Percentiles rank a stretch among this genome's conserved stretches.
phyloP scores from a whole-genome alignment of 2,329 filamentous ascomycete genomes.

The Apiospora saccharicola region DNA sequence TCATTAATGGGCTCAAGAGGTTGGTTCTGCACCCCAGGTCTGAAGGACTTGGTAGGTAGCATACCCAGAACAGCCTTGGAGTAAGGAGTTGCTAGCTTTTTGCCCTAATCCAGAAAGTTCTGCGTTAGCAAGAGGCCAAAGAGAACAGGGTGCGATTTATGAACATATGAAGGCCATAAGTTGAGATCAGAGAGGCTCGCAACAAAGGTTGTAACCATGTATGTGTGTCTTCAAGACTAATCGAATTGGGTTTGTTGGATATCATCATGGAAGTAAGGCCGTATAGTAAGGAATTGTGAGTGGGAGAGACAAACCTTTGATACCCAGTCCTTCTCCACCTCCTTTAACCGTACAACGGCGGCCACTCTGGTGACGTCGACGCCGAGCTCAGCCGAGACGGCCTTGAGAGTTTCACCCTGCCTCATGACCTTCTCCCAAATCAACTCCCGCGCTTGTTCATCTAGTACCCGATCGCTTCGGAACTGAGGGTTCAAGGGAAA shows the following conservation, averaged over 20 bases:
- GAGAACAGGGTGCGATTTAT: not conserved
- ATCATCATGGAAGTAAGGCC: constrained; percentile 64
- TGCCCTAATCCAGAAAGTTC: constrained; percentile 63
- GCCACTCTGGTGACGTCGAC: constrained; percentile 86
- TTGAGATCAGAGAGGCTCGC: constrained; percentile 74
- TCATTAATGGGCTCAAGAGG: constrained; percentile 70
- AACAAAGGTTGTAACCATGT: constrained; percentile 86
- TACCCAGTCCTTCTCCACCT: constrained; percentile 82
- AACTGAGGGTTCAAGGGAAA: constrained; percentile 81
- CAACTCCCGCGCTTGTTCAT: constrained; percentile 74
- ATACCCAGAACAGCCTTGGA: constrained; percentile 77
- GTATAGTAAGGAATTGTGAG: constrained; percentile 24
- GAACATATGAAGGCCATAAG: not conserved
- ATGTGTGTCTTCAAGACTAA: constrained; percentile 98
- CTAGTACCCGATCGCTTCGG: constrained; percentile 74
- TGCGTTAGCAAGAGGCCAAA: constrained; percentile 33
- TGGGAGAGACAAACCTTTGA: constrained; percentile 62
- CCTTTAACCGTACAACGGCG: constrained; percentile 84
- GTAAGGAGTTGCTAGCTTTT: constrained; percentile 79
- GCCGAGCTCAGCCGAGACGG: constrained; percentile 77
- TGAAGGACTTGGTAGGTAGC: constrained; percentile 75
- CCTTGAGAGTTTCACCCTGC: constrained; percentile 74
- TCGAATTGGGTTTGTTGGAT: constrained; percentile 79
- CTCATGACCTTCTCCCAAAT: constrained; percentile 75
- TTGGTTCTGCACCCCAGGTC: constrained; percentile 53